phyloP scores from a whole-genome alignment of 2,329 filamentous ascomycete genomes.

The Apiospora rasikravindrae region DNA sequence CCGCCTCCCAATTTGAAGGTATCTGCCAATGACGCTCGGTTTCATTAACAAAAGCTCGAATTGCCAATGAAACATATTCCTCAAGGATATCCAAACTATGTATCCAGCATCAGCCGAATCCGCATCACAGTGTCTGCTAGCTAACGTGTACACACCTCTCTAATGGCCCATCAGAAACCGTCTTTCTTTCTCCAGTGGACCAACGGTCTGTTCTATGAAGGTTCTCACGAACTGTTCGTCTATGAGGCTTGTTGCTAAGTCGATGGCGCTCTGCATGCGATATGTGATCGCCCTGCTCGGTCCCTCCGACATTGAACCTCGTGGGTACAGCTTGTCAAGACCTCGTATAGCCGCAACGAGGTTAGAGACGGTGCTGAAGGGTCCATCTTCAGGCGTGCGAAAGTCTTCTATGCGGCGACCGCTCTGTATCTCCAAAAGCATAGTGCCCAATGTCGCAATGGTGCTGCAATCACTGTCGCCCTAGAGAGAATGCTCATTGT shows the following conservation, averaged over 20 bases:
- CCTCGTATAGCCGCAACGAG: neutral
- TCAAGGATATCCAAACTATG: too few species aligned
- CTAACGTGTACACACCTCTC: too few species aligned
- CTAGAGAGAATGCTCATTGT: neutral
- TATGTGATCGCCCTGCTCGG: neutral
- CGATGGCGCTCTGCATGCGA: neutral
- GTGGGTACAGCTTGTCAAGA: neutral
- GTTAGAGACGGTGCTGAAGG: neutral
- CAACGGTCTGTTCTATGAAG: neutral
- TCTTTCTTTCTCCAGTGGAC: neutral
- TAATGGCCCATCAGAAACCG: neutral
- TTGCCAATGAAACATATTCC: too few species aligned
- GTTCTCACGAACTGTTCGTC: neutral
- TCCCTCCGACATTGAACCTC: neutral
- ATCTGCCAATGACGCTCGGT: too few species aligned
- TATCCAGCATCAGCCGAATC: too few species aligned
- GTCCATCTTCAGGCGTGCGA: neutral
- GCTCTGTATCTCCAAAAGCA: neutral
- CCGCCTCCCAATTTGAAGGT: too few species aligned
- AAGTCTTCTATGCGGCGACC: neutral
- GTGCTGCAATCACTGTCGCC: neutral
- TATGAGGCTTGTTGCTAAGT: neutral
- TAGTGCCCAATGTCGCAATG: neutral
- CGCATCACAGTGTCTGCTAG: too few species aligned
- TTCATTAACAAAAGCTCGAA: too few species aligned